phyloP scores from a whole-genome alignment of 805 yeast genomes.

The Schwanniomyces sp. region DNA sequence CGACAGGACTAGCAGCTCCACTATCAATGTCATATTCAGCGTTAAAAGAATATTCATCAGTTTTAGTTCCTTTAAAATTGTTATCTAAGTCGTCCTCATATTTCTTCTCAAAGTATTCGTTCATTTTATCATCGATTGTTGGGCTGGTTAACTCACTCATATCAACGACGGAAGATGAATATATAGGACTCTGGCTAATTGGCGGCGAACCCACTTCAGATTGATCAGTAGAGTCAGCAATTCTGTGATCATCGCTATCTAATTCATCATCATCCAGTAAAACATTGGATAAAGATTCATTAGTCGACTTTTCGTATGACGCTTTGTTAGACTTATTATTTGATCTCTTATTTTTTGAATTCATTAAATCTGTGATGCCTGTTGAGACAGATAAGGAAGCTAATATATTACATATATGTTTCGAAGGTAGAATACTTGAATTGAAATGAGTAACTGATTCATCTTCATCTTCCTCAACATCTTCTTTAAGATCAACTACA shows the following conservation, averaged over 20 bases:
- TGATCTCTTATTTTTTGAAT: neutral
- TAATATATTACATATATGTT: neutral
- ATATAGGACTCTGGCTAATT: neutral
- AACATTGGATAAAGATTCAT: neutral
- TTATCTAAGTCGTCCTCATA: neutral
- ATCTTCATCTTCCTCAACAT: conserved; percentile 13
- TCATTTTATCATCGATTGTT: neutral
- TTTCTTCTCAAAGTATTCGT: neutral
- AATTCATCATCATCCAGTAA: neutral
- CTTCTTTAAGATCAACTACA: neutral
- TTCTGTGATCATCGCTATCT: neutral
- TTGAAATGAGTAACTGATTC: neutral
- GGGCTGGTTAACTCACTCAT: neutral
- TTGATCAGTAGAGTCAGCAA: neutral
- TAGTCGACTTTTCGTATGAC: no score
- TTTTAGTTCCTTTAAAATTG: neutral
- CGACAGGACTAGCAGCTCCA: conserved; percentile 6
- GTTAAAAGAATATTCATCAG: neutral
- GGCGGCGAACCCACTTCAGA: neutral
- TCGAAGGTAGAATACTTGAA: neutral
- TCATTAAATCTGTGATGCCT: neutral
- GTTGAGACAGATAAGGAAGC: neutral
- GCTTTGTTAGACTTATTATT: neutral
- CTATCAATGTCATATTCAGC: conserved; percentile 13
- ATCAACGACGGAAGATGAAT: neutral